These are phyloP conservation scores for Wallacemonas sp. DNA, from an alignment of 208 protist species.

Conservation along the genomic window DNA sequence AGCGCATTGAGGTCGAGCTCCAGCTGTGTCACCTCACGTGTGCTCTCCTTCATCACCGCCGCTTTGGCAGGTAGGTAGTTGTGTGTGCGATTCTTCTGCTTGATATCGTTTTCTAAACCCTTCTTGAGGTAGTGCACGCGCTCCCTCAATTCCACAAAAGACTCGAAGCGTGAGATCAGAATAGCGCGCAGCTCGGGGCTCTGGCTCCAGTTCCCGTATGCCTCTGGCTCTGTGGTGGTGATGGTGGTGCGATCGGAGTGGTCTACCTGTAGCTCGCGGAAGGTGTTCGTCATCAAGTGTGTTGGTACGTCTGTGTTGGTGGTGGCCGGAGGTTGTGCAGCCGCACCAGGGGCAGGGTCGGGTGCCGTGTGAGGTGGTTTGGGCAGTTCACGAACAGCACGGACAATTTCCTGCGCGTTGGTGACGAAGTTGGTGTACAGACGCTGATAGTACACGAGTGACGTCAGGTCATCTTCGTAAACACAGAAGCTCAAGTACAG, in stretches of 20 bases:
- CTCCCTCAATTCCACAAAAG: constrained; percentile 11
- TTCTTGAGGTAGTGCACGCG: constrained; percentile 7
- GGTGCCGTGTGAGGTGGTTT: constrained; percentile 16
- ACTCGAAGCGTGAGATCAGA: constrained; percentile 1
- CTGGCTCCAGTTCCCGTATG: background rate
- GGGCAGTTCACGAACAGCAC: constrained; percentile 34
- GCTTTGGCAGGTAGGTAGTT: constrained; percentile 8
- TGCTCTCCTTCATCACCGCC: constrained; percentile 5
- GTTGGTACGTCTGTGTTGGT: background rate
- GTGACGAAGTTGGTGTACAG: constrained; percentile 40
- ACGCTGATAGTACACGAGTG: constrained; percentile 45
- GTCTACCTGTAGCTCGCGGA: constrained; percentile 9
- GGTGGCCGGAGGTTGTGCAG: background rate
- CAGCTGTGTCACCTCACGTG: constrained; percentile 1
- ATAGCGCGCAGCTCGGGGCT: constrained; percentile 1
- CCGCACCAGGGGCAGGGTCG: background rate
- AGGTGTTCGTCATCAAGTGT: constrained; percentile 7
- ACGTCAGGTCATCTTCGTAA: constrained; percentile 68
- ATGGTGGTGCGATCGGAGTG: background rate
- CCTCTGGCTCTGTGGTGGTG: background rate
- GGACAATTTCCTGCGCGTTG: constrained; percentile 29
- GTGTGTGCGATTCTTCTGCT: constrained; percentile 63
- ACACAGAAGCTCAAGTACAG: constrained; percentile 68
- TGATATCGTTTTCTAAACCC: constrained; percentile 44
- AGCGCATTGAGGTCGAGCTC: constrained; percentile 23